Percentiles rank a stretch among this genome's conserved stretches.
Conservation (phyloP, 164 flowering plant species). For the Paratinospora sagittata region DNA sequence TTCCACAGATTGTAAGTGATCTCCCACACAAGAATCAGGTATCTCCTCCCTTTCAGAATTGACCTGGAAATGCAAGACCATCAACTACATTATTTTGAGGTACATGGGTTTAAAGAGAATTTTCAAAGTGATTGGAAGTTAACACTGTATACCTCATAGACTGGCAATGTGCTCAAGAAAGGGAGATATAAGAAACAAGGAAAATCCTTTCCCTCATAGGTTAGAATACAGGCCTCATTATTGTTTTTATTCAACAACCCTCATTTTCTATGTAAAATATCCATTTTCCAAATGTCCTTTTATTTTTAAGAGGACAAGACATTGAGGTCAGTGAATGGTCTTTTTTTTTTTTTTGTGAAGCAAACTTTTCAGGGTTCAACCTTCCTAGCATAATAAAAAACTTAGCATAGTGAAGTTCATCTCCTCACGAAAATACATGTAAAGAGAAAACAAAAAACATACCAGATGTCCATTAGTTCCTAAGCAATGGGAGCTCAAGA, state of each 20-base stretch:
- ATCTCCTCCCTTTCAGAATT: constrained; percentile 21
- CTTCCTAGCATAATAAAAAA: too few species aligned
- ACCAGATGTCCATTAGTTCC: too few species aligned
- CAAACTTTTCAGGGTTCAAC: too few species aligned
- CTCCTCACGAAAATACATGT: too few species aligned
- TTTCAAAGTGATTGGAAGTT: neutral
- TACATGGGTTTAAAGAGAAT: neutral
- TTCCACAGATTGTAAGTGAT: constrained; percentile 19
- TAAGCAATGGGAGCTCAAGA: too few species aligned
- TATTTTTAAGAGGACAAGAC: too few species aligned
- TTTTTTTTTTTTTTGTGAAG: too few species aligned
- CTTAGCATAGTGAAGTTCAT: too few species aligned
- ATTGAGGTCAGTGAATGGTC: too few species aligned
- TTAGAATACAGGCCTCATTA: neutral
- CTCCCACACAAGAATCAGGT: neutral
- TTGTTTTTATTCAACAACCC: neutral
- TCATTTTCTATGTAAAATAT: neutral
- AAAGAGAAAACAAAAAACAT: too few species aligned
- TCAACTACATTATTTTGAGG: neutral
- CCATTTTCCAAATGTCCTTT: neutral
- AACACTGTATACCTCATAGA: neutral
- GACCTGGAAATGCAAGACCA: constrained; percentile 20
- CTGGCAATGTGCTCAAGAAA: neutral
- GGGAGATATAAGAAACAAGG: neutral
- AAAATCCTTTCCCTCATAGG: neutral